A percentile compares a stretch with the other conserved stretches of the same genome.
Conservation (phyloP, 1,139 yeast species). For the Blastobotrys petasosporus region DNA sequence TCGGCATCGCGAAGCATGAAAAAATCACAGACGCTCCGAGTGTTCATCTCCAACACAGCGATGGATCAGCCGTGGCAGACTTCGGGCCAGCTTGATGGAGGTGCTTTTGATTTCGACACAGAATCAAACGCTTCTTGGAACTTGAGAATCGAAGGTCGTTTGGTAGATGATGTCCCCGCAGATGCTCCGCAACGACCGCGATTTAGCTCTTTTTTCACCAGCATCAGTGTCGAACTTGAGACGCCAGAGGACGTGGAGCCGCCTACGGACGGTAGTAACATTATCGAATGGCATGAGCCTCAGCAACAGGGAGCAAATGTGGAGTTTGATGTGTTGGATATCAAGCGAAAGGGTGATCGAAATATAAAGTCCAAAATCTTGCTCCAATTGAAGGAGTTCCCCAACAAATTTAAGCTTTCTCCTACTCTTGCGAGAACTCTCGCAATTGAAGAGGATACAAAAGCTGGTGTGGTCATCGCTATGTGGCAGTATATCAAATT, state of each 20-base stretch:
- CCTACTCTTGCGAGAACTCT: conserved; percentile 62
- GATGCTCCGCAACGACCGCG: conserved; percentile 43
- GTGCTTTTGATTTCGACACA: conserved; percentile 33
- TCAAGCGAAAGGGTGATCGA: conserved; percentile 67
- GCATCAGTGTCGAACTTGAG: conserved; percentile 71
- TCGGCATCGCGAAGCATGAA: conserved; percentile 40
- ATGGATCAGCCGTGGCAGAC: conserved; percentile 91
- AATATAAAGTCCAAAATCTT: conserved; percentile 69
- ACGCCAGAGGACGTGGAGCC: conserved; percentile 34
- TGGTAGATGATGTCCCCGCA: conserved; percentile 40
- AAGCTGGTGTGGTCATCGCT: conserved; percentile 78
- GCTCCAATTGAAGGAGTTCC: conserved; percentile 67
- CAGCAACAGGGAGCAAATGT: conserved; percentile 28
- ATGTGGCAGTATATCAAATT: conserved; percentile 85
- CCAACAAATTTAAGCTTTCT: conserved; percentile 58
- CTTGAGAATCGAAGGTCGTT: conserved; percentile 78
- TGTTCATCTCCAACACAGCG: conserved; percentile 75
- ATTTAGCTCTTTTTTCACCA: conserved; percentile 77
- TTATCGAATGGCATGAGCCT: conserved; percentile 66
- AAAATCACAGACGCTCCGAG: conserved; percentile 57
- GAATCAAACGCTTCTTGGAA: conserved; percentile 62
- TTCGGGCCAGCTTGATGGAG: conserved; percentile 33
- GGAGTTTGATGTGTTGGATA: conserved; percentile 83
- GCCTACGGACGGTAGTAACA: conserved; percentile 29
- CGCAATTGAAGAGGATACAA: conserved; percentile 73